A percentile compares a stretch with the other conserved stretches of the same genome.
phyloP scores from a whole-genome alignment of 805 yeast species.

The Metschnikowia matae region DNA sequence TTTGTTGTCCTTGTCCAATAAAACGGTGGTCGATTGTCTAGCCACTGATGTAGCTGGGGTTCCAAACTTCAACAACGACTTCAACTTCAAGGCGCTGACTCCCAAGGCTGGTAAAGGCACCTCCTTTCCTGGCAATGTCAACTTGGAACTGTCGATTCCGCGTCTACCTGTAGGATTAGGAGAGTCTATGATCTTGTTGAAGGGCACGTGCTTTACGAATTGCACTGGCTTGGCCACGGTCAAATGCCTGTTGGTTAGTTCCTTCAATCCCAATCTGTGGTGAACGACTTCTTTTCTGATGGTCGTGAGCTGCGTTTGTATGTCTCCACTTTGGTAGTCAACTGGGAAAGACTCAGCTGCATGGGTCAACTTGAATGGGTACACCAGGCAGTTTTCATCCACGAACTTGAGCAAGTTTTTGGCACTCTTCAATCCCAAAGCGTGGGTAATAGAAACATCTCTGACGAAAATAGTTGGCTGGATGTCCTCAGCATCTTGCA shows the following conservation, averaged over 20 bases:
- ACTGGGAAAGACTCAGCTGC: conserved; percentile 62
- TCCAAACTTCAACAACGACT: conserved; percentile 51
- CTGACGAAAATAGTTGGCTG: conserved; percentile 75
- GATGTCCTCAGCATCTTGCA: conserved; percentile 62
- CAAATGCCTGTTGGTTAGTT: conserved; percentile 74
- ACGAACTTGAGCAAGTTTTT: conserved; percentile 65
- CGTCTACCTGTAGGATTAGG: conserved; percentile 64
- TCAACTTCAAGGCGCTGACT: conserved; percentile 63
- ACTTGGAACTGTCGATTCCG: conserved; percentile 64
- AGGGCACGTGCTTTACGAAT: conserved; percentile 69
- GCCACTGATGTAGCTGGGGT: conserved; percentile 56
- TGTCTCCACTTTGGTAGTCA: conserved; percentile 29
- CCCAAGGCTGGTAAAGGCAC: conserved; percentile 73
- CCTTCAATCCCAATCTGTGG: conserved; percentile 72
- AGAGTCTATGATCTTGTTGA: conserved; percentile 56
- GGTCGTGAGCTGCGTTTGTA: conserved; percentile 38
- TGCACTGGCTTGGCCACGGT: conserved; percentile 71
- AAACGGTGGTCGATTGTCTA: conserved; percentile 75
- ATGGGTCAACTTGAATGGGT: conserved; percentile 84
- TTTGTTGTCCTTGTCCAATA: conserved; percentile 44
- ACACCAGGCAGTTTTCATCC: conserved; percentile 76
- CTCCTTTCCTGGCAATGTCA: conserved; percentile 68
- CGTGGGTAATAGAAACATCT: conserved; percentile 80
- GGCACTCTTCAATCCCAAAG: conserved; percentile 69
- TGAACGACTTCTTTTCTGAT: conserved; percentile 53